These are phyloP conservation scores for Penstemon eatonii DNA, from an alignment of 257 asterid species.

Conservation along the genomic window DNA sequence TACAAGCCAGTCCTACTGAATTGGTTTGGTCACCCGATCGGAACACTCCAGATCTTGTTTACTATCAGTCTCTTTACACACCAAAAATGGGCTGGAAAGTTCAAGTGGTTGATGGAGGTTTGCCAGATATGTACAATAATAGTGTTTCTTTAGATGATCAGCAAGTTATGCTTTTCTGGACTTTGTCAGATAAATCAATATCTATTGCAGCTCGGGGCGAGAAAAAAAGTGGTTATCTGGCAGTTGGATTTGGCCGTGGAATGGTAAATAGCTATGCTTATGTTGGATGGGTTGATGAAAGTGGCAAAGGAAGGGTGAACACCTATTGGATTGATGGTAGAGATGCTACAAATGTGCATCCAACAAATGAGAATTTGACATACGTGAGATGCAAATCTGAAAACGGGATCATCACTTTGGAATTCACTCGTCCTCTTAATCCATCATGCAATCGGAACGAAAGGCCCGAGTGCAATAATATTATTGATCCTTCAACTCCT, in stretches of 20 bases:
- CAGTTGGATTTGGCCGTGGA: constrained; percentile 89
- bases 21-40: constrained; percentile 90
- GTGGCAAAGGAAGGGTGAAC: constrained; percentile 78
- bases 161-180: constrained; percentile 96
- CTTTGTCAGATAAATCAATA: constrained; percentile 71
- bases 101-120: constrained; percentile 96
- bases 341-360: constrained; percentile 69
- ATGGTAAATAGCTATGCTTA: constrained; percentile 85
- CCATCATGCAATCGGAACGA: constrained; percentile 57
- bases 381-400: constrained; percentile 92
- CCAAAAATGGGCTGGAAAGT: constrained; percentile 99
- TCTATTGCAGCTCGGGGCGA: constrained; percentile 94
- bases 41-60: constrained; percentile 89
- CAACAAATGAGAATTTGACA: constrained; percentile 82
- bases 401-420: constrained; percentile 87
- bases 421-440: constrained; percentile 85
- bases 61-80: constrained; percentile 77
- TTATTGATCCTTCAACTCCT: constrained; percentile 85
- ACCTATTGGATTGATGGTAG: constrained; percentile 86
- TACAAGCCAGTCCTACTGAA: constrained; percentile 80
- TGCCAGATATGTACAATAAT: constrained; percentile 89
- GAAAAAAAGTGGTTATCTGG: constrained; percentile 95
- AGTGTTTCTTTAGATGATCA: constrained; percentile 96
- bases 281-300: constrained; percentile 89
- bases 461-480: constrained; percentile 81